phyloP scores from a whole-genome alignment of 805 yeast genomes.

The Nakazawaea sp. region DNA sequence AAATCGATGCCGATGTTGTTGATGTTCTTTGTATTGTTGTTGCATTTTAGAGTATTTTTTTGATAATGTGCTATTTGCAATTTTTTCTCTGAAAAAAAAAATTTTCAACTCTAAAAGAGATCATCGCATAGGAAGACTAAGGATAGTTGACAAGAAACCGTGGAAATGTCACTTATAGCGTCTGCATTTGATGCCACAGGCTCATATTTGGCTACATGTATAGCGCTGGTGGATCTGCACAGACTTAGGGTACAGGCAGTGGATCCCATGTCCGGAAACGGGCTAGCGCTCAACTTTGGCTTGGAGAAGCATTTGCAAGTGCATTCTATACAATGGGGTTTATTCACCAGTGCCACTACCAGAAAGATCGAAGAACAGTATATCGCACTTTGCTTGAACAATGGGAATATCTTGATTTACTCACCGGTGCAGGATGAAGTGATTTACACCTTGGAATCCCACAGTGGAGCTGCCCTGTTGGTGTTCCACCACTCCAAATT shows the following conservation, averaged over 20 bases:
- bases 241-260: slow-evolving; percentile 57
- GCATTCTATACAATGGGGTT: slow-evolving; percentile 49
- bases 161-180: too few relatives aligned
- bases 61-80: too few relatives aligned
- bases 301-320: slow-evolving; percentile 45
- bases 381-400: slow-evolving; percentile 56
- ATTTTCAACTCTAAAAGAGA: too few relatives aligned
- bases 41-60: too few relatives aligned
- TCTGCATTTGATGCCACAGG: slow-evolving; percentile 59
- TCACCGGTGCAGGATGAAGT: slow-evolving; percentile 61
- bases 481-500: slow-evolving; percentile 38
- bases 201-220: slow-evolving; percentile 56
- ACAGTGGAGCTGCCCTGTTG: slow-evolving; percentile 38
- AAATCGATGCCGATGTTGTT: too few relatives aligned
- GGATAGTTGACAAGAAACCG: too few relatives aligned
- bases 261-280: slow-evolving; percentile 21
- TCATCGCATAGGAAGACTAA: too few relatives aligned
- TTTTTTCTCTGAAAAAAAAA: too few relatives aligned
- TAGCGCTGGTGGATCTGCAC: slow-evolving; percentile 65
- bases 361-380: slow-evolving; percentile 31
- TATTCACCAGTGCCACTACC: slow-evolving; percentile 14
- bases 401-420: slow-evolving; percentile 58
- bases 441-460: slow-evolving; percentile 37
- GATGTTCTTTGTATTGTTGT: too few relatives aligned
- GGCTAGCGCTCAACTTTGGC: slow-evolving; percentile 32